phyloP scores from a whole-genome alignment of 2,329 filamentous ascomycete species.

The Cladosporium sp. region DNA sequence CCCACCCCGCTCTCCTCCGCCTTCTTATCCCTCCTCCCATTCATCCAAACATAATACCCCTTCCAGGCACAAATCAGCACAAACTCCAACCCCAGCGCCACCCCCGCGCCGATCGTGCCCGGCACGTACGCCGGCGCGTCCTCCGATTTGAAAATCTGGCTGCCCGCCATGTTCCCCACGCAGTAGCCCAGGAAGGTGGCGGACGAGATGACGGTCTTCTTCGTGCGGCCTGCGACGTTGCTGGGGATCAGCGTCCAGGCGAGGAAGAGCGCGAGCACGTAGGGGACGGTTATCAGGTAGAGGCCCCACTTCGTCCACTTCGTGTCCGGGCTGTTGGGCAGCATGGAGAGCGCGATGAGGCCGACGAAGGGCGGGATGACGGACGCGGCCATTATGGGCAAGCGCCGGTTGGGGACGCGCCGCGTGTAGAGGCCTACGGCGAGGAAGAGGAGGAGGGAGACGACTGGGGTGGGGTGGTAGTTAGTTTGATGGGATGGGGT shows the following conservation, averaged over 20 bases:
- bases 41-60: conserved; percentile 36
- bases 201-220: conserved; percentile 41
- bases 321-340: conserved; percentile 27
- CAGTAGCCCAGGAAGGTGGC: conserved; percentile 44
- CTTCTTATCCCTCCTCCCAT: conserved; percentile 25
- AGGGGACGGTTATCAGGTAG: conserved; percentile 31
- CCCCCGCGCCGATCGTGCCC: conserved; percentile 36
- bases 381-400: conserved; percentile 30
- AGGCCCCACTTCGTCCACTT: conserved; percentile 35
- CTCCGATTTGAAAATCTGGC: conserved; percentile 40
- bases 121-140: conserved; percentile 43
- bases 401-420: conserved; percentile 23
- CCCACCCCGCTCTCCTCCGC: conserved; percentile 21
- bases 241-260: conserved; percentile 36
- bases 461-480: conserved; percentile 13
- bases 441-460: conserved; percentile 29
- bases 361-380: conserved; percentile 31
- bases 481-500: not conserved
- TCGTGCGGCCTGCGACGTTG: conserved; percentile 43
- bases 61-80: conserved; percentile 37
- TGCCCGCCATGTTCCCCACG: conserved; percentile 44
- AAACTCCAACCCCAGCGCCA: conserved; percentile 29
- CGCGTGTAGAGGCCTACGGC: conserved; percentile 29
- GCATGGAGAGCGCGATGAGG: conserved; percentile 30
- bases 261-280: conserved; percentile 29